Percentiles rank a stretch among this genome's conserved stretches.
Conservation (phyloP, 2,329 filamentous ascomycete genomes). For the Drechslerella dactyloides region DNA sequence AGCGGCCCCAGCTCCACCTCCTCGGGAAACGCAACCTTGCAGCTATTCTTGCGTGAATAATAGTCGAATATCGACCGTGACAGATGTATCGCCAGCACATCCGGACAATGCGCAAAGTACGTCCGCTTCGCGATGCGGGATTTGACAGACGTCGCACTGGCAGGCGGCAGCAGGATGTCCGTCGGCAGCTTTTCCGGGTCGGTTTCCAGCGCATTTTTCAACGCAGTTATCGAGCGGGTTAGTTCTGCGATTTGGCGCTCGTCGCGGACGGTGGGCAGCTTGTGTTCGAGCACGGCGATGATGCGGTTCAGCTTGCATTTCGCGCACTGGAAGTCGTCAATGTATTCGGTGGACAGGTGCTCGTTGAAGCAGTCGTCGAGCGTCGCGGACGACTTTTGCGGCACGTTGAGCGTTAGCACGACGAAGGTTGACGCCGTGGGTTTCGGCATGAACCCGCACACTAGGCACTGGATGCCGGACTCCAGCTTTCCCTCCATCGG, state of each 20-base stretch:
- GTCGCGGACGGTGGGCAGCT: constrained; percentile 61
- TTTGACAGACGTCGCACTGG: constrained; percentile 69
- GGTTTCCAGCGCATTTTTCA: constrained; percentile 73
- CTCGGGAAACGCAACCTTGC: constrained; percentile 92
- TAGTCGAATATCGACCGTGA: constrained; percentile 91
- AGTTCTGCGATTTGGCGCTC: constrained; percentile 39
- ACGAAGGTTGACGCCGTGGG: constrained; percentile 85
- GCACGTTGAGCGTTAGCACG: constrained; percentile 88
- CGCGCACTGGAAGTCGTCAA: constrained; percentile 96
- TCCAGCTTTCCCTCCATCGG: constrained; percentile 90
- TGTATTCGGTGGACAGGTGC: constrained; percentile 91
- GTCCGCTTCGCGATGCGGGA: constrained; percentile 86
- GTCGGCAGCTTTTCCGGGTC: constrained; percentile 80
- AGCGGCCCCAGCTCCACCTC: constrained; percentile 81
- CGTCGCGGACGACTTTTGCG: constrained; percentile 78
- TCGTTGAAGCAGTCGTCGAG: constrained; percentile 89
- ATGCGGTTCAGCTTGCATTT: constrained; percentile 87
- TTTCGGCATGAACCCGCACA: constrained; percentile 86
- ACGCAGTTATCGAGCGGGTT: constrained; percentile 59
- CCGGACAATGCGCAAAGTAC: constrained; percentile 84
- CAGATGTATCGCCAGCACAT: constrained; percentile 87
- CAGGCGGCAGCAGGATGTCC: constrained; percentile 75
- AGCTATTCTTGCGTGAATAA: constrained; percentile 86
- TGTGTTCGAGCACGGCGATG: constrained; percentile 67
- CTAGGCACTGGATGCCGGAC: constrained; percentile 92